Base-by-base conservation (phyloP, 257 asterid species). In the Osmanthus fragrans region DNA sequence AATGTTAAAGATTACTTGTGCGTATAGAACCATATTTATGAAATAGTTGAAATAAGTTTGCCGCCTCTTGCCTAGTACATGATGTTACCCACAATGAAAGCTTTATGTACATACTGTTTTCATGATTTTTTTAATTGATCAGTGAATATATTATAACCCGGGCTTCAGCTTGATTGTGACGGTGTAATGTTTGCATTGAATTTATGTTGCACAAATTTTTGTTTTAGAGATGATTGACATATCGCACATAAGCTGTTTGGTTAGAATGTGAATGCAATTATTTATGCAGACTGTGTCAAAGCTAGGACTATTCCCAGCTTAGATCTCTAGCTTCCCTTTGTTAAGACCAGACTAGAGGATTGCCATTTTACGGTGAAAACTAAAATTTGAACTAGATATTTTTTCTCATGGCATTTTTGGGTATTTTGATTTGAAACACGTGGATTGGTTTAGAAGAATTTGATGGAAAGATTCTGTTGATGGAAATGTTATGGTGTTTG, bases 381-480 rank as follows among this genome's bases (percentile, higher is more conserved):
- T 60, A 1, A 60, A 60, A 60, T 25, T 60, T 60, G 68, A 60
- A 23, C 68, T 33, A 21, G 18, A 60, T 25, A 60, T 21, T 56
- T 56, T 7, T 23, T 60, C 33, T 33, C 34, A 25, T 60, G 34
- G 2, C 33, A 25, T 27, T 25, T 60, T 60, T 60, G 7, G 6
- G 68, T 60, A 21, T 25, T 60, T 60, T 25, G 13, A 21, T 60
- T 12, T 23, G 5, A 25, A 60, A 60, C 30, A 60, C 33, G 12
- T 25, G 32, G 79, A 73, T 60, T 49, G 76, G 72, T 64, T 21
- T 42, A 13, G 39, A 76, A 58, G 70, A 75, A 56, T 74, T 75
- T 77, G 51, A 76, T 67, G 27, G 75, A 74, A 47, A 75, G 73
- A 72, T 39, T 76, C 32, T 49, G 74, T 78, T 77, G n/a, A 76